Base-by-base conservation (phyloP, 805 yeast genomes). In the Candida silvatica region DNA sequence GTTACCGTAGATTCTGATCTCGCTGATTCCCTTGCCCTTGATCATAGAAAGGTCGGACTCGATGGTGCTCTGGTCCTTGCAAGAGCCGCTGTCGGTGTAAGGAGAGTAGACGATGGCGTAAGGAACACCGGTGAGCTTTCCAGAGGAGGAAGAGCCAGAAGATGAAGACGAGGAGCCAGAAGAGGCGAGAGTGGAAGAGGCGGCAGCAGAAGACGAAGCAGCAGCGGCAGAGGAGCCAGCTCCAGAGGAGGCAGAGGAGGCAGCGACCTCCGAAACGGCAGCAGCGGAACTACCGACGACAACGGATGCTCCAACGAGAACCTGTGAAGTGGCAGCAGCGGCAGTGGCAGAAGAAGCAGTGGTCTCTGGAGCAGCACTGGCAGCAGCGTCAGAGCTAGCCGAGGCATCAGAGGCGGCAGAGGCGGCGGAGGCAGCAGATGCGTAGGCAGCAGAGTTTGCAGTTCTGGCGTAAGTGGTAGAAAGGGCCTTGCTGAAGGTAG, bases 1-100 rank as follows among this genome's bases (percentile, higher is more conserved):
- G 39, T 84, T 80, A 47, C 95, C 94, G 54, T 88, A 88, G 35
- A 85, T 55, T 64, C 97, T 76, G 36, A 88, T 61, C 35, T 70
- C 69, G 27, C 60, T 52, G 47, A 87, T 77, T 37, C 86, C 83
- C 51, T 74, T 76, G 37, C 69, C 54, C 18, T 59, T 51, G 47
- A 88, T 82, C 40, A 61, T 48, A 20, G 62, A 44, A 39, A 88
- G 64, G 56, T 88, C 96, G 17, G 61, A 41, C 32, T 56, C 39
- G 29, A 88, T 82, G 11, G 70, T 52, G 37, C 51, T 61, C 29
- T 67, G 58, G 40, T 62, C 64, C 53, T 84, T 87, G 63, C 97
- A 87, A 3, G 71, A 43, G 23, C 79, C 72, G 51, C 74, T 78
- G 50, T 74, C 57, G 37, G 69, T 67, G 63, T 85, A 88, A 27